Percentiles rank a stretch among this genome's conserved stretches.
Evolutionary conservation across 2,329 filamentous ascomycete species (phyloP).

Genomic region (Sporothrix pseudoabietina): DNA sequence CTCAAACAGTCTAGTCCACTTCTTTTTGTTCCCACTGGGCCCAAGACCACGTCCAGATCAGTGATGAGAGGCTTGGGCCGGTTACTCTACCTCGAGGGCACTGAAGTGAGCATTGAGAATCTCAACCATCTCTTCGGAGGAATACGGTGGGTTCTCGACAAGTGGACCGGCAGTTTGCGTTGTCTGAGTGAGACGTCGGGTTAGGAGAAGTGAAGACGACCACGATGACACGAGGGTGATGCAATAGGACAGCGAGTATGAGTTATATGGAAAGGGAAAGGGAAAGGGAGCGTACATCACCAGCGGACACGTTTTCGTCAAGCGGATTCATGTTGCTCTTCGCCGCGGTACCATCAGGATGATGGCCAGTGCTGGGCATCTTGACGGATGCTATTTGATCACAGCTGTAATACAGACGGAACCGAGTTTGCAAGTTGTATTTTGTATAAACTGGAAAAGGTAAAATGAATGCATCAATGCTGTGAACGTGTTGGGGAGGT

Average conservation of each 20-base stretch:
- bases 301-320: not conserved
- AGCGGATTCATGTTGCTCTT: not conserved
- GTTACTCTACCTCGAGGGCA: not conserved
- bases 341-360: not conserved
- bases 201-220: not conserved
- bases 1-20: not conserved
- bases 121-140: not conserved
- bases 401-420: not conserved
- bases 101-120: not conserved
- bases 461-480: not conserved
- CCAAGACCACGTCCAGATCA: not conserved
- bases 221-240: not conserved
- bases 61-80: not conserved
- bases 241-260: not conserved
- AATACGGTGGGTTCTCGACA: not conserved
- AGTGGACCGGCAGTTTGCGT: not conserved
- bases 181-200: not conserved
- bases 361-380: not conserved
- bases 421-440: not conserved
- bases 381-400: not conserved
- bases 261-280: not conserved
- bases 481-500: not conserved
- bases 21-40: not conserved
- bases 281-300: not conserved
- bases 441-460: not conserved